These are phyloP conservation scores for Puccinellia tenuiflora DNA, from an alignment of 176 grass and related monocot genomes.

Conservation along the genomic window DNA sequence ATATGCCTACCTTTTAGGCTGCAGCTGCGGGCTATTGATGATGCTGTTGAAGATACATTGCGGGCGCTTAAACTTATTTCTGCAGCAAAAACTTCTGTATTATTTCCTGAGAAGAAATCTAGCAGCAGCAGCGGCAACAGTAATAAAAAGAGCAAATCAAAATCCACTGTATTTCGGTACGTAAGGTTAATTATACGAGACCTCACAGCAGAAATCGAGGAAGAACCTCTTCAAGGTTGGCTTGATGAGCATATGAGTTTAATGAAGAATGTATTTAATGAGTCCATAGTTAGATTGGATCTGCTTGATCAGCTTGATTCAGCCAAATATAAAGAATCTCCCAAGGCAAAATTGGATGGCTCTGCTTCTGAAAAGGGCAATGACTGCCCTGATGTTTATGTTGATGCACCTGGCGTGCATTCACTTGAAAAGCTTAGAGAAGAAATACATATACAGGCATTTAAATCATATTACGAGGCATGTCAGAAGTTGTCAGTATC, in stretches of 20 bases:
- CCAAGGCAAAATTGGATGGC: constrained; percentile 39
- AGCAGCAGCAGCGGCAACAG: constrained; percentile 34
- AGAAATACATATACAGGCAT: constrained; percentile 70
- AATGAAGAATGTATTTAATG: constrained; percentile 74
- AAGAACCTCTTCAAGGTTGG: constrained; percentile 96
- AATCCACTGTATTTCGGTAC: constrained; percentile 57
- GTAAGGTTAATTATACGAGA: constrained; percentile 68
- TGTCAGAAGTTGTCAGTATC: constrained; percentile 71
- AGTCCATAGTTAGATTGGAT: constrained; percentile 55
- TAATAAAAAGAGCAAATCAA: constrained; percentile 62
- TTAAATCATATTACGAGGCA: constrained; percentile 78
- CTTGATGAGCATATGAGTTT: constrained; percentile 87
- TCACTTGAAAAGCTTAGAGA: constrained; percentile 52
- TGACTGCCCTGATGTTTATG: constrained; percentile 44
- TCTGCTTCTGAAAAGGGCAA: constrained; percentile 41
- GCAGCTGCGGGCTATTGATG: constrained; percentile 94
- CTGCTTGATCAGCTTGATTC: constrained; percentile 60
- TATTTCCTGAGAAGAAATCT: constrained; percentile 79
- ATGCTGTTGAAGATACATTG: constrained; percentile 92
- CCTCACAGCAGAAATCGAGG: constrained; percentile 85
- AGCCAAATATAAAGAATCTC: constrained; percentile 30
- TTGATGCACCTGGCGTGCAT: constrained; percentile 30
- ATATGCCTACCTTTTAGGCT: constrained; percentile 92
- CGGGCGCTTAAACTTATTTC: constrained; percentile 67
- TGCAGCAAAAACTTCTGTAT: constrained; percentile 65